phyloP scores from a whole-genome alignment of 495 filamentous ascomycete species.

The Penicillium macrosclerotiorum region DNA sequence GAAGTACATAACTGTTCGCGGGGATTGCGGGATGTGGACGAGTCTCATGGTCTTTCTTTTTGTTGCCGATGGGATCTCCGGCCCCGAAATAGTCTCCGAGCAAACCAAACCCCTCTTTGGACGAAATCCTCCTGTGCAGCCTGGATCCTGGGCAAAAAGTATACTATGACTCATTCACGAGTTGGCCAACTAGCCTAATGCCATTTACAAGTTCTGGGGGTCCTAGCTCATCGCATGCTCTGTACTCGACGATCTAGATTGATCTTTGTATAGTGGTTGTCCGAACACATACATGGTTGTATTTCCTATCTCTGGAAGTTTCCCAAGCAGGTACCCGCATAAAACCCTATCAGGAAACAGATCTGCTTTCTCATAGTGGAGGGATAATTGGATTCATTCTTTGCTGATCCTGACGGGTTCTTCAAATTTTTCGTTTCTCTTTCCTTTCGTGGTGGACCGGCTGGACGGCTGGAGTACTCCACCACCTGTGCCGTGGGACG shows the following conservation, averaged over 20 bases:
- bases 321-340: background rate
- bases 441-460: background rate
- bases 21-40: no score
- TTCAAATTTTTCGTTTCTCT: background rate
- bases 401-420: background rate
- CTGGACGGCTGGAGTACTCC: background rate
- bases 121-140: background rate
- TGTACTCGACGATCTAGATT: no score
- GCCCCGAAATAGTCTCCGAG: background rate
- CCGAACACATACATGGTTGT: no score
- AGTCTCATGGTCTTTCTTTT: background rate
- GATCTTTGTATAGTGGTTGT: background rate
- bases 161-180: constrained; percentile 1
- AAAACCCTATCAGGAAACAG: background rate
- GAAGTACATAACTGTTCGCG: no score
- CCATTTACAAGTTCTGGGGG: no score
- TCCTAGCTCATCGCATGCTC: no score
- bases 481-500: constrained; percentile 1
- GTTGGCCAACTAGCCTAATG: no score
- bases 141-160: no score
- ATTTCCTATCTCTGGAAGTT: no score
- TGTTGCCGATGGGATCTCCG: background rate
- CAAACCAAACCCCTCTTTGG: background rate
- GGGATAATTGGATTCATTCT: background rate
- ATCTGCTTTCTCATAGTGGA: background rate